A percentile compares a stretch with the other conserved stretches of the same genome.
phyloP scores from a whole-genome alignment of 176 grass and related monocot species.

The Eleusine coracana region DNA sequence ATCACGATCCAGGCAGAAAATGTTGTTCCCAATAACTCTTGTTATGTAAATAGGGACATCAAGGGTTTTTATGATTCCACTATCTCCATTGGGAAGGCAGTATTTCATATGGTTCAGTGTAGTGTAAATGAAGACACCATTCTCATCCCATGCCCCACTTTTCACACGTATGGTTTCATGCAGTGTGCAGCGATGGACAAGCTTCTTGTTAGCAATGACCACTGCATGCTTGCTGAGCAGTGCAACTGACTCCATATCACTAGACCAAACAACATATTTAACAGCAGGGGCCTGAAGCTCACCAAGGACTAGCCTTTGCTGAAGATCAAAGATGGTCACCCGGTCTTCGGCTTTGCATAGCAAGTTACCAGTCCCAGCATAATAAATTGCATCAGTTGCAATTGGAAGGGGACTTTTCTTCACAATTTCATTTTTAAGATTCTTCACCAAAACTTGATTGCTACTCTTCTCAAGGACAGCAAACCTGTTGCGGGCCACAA shows the following conservation, averaged over 20 bases:
- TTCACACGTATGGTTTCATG: conserved; percentile 99
- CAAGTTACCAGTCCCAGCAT: conserved; percentile 91
- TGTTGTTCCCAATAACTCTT: conserved; percentile 74
- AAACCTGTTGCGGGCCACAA: conserved; percentile 95
- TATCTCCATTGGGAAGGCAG: conserved; percentile 96
- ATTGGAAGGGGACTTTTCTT: conserved; percentile 93
- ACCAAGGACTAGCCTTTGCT: conserved; percentile 88
- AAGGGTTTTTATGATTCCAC: conserved; percentile 90
- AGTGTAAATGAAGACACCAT: conserved; percentile 85
- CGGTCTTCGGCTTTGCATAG: conserved; percentile 92
- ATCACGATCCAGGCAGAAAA: conserved; percentile 90
- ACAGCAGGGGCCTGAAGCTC: conserved; percentile 86
- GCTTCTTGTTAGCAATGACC: conserved; percentile 86
- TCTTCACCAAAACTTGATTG: conserved; percentile 95
- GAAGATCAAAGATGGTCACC: conserved; percentile 92
- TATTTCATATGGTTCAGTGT: conserved; percentile 99
- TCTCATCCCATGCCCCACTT: conserved; percentile 99
- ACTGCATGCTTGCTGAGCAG: conserved; percentile 93
- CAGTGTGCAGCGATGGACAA: conserved; percentile 85
- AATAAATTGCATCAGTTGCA: conserved; percentile 90
- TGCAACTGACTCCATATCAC: conserved; percentile 95
- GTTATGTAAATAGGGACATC: conserved; percentile 97
- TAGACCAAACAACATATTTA: conserved; percentile 92
- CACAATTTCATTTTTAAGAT: conserved; percentile 96
- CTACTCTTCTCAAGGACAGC: conserved; percentile 92